Evolutionary conservation across 257 asterid genomes (phyloP), one percentile per base, ranked within the genome.

Genomic region (Vinca minor): DNA sequence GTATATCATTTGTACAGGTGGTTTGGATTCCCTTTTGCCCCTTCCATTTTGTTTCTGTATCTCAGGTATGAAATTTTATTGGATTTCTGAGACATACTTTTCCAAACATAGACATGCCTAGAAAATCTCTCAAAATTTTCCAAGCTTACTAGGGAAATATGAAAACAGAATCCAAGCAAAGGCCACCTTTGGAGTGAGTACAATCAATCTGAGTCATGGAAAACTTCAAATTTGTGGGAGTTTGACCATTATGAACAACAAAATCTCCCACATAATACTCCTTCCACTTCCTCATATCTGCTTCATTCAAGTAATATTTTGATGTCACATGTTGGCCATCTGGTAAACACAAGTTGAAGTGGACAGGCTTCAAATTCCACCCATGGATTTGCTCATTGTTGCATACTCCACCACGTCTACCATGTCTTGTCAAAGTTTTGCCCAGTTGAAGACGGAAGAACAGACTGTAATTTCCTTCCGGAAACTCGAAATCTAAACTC

Each of bases 141-240:
- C n/a, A n/a, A n/a, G n/a, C 63, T 57, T 29, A 8, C 61, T 35
- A 1, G 88, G 88, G n/a, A 52, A 57, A 68, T 29, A 82, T 73
- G 59, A 82, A 73, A 60, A 78, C 83, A 20, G 76, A 79, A 59
- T 84, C 91, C 55, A 84, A 44, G 41, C 77, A 80, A 26, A 84
- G 74, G 17, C 91, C 91, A 44, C 84, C 88, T 70, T 84, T 82
- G 14, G 81, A 73, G 70, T 84, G 91, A 4, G 86, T 84, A 45
- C 91, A 84, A 63, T 82, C 91, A 23, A 84, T 82, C 74, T 84
- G 88, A 35, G 83, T 55, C 86, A 84, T 76, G 14, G 86, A 78
- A 55, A 84, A 82, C 60, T 71, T 82, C 41, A 84, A 63, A 64
- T 54, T 74, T 10, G 86, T 82, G 13, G 79, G 59, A 41, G 10